These are phyloP conservation scores for Trichothecium sympodiale DNA, from an alignment of 2,329 filamentous ascomycete species.

Conservation along the genomic window DNA sequence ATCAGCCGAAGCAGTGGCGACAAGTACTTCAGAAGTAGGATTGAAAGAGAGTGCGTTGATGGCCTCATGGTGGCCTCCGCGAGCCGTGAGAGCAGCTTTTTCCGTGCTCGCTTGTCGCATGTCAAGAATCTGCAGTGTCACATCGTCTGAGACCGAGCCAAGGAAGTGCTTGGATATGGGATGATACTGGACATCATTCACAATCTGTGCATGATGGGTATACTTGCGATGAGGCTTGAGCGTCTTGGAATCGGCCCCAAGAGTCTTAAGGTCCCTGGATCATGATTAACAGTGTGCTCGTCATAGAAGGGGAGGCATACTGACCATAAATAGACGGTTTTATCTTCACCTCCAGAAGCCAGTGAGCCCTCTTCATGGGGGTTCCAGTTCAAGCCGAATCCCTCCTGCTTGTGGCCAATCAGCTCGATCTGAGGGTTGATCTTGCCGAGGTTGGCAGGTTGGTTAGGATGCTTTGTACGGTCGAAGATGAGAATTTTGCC, in stretches of 20 bases:
- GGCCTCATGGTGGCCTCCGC: conserved; percentile 74
- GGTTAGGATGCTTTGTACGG: conserved; percentile 79
- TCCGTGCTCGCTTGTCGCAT: conserved; percentile 57
- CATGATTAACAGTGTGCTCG: conserved; percentile 8
- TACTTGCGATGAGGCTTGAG: conserved; percentile 66
- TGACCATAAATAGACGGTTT: conserved; percentile 83
- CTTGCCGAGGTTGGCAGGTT: conserved; percentile 51
- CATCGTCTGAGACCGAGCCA: conserved; percentile 88
- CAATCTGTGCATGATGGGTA: conserved; percentile 78
- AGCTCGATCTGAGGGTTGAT: conserved; percentile 78
- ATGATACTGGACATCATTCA: conserved; percentile 96
- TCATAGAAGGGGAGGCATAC: conserved; percentile 11
- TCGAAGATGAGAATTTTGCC: conserved; percentile 89
- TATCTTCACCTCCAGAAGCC: conserved; percentile 84
- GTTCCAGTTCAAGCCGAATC: conserved; percentile 89
- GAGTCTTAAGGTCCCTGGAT: conserved; percentile 66
- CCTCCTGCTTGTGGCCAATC: conserved; percentile 75
- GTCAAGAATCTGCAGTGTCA: conserved; percentile 87
- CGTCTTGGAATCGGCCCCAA: conserved; percentile 56
- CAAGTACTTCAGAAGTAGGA: conserved; percentile 74
- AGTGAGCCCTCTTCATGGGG: conserved; percentile 72
- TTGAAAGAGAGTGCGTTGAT: conserved; percentile 97
- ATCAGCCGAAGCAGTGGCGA: conserved; percentile 90
- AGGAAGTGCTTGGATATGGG: conserved; percentile 76
- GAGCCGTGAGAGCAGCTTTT: conserved; percentile 56